These are phyloP conservation scores for Thalia dealbata DNA, from an alignment of 176 grass and related monocot species.

Conservation along the genomic window DNA sequence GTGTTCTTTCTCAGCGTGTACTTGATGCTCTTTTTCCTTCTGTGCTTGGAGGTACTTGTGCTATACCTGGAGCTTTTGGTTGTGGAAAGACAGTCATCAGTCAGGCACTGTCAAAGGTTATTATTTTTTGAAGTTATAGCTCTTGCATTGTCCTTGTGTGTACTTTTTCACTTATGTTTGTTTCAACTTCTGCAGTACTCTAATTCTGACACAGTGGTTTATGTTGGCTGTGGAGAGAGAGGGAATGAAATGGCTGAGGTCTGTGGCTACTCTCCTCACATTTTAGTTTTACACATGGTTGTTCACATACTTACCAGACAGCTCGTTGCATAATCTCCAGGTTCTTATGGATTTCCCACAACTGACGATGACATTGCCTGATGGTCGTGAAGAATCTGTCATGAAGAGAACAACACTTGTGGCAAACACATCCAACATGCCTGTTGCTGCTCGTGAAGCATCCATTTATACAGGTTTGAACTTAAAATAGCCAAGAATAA, in stretches of 20 bases:
- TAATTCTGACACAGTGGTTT: slow-evolving; percentile 79
- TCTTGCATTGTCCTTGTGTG: background rate
- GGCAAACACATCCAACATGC: slow-evolving; percentile 97
- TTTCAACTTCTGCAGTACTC: slow-evolving; percentile 52
- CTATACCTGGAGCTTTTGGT: slow-evolving; percentile 89
- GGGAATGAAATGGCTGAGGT: slow-evolving; percentile 95
- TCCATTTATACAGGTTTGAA: slow-evolving; percentile 78
- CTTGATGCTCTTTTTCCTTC: slow-evolving; percentile 90
- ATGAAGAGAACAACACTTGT: slow-evolving; percentile 89
- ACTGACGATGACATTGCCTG: slow-evolving; percentile 78
- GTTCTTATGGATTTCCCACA: slow-evolving; percentile 94
- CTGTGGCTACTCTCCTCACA: background rate
- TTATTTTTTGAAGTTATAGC: background rate
- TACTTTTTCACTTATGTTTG: slow-evolving; percentile 15
- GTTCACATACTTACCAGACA: background rate
- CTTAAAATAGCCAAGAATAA: background rate
- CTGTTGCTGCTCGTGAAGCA: slow-evolving; percentile 93
- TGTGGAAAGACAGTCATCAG: slow-evolving; percentile 98
- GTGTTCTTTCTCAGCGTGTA: slow-evolving; percentile 51
- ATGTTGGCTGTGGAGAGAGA: slow-evolving; percentile 85
- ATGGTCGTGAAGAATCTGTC: slow-evolving; percentile 90
- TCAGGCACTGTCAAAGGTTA: slow-evolving; percentile 93
- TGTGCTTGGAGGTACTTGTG: slow-evolving; percentile 80
- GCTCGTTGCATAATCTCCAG: slow-evolving; percentile 6
- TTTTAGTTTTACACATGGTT: background rate